Conservation (phyloP, 2,329 filamentous ascomycete genomes). For the Colletotrichum cereale region DNA sequence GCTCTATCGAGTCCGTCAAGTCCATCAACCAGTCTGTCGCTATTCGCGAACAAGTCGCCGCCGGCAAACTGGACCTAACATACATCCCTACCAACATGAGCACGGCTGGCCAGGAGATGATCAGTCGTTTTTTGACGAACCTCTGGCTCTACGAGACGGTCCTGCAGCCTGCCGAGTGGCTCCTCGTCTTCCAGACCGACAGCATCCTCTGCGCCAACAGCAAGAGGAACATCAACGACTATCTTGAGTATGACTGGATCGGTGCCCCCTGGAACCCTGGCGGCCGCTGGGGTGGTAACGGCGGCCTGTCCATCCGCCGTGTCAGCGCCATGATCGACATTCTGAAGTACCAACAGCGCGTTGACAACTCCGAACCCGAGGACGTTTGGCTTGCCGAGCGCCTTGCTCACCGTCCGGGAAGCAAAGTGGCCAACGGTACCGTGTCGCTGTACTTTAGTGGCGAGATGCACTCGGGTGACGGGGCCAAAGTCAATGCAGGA, state of each 20-base stretch:
- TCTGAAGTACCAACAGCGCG: conserved; percentile 60
- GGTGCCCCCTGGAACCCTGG: conserved; percentile 62
- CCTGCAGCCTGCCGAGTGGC: conserved; percentile 63
- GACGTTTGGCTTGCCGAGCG: conserved; percentile 69
- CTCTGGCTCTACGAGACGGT: conserved; percentile 65
- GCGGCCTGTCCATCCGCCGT: conserved; percentile 64
- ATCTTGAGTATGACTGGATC: conserved; percentile 65
- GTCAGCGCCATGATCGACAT: conserved; percentile 67
- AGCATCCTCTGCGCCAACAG: conserved; percentile 68
- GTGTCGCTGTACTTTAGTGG: conserved; percentile 63
- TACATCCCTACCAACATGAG: conserved; percentile 66
- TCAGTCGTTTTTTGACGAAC: conserved; percentile 65
- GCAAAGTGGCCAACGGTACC: conserved; percentile 65
- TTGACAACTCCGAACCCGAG: conserved; percentile 61
- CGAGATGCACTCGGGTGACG: conserved; percentile 58
- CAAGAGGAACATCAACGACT: conserved; percentile 60
- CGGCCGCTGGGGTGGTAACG: conserved; percentile 62
- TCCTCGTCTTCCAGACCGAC: conserved; percentile 68
- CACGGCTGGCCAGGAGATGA: conserved; percentile 63
- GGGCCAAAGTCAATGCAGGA: conserved; percentile 40
- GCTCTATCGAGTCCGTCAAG: conserved; percentile 59
- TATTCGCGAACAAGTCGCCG: conserved; percentile 56
- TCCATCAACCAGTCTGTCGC: conserved; percentile 59
- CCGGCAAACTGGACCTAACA: conserved; percentile 63
- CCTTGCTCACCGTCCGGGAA: conserved; percentile 61